Base-by-base conservation (phyloP, 495 filamentous ascomycete species). In the Penicillium lagena region DNA sequence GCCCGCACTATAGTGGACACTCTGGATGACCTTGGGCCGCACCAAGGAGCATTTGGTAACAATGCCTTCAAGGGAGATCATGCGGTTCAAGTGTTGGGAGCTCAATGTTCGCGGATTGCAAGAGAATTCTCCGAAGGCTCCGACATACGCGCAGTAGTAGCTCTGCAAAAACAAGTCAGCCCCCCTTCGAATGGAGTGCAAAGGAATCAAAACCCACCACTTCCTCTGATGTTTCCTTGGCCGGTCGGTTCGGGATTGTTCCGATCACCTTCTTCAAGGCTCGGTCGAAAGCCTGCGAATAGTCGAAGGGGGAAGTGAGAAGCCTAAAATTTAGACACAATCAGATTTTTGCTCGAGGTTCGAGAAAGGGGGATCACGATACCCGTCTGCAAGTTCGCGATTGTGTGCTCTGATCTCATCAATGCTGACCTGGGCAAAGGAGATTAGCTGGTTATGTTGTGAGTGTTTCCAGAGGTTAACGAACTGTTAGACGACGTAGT, bases 51-150 rank as follows among this genome's bases (percentile, higher is more conserved):
- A 94, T 68, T 91, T 87, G 14, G 93, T 97, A 28, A 97, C 93
- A 63, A 99, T 99, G 30, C 93, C 93, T 65, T 99, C 93, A 50
- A 99, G 79, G 2, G 90, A 96, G 12, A 99, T 84, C 87, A 96
- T 96, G 50, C 82, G 87, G 63, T 97, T 97, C 43, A 99, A 75
- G 57, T 91, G 89, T 29, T 76, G 73, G 1, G 90, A 95, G 35
- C 87, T 85, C 13, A 99, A 66, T 6, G 93, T 97, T 55, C 93
- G 80, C 39, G 93, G 93, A 59, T 96, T 99, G 78, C 89, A 95
- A 35, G 90, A 78, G 59, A 85, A 90, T 60, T 96, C 87, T 43
- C 93, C 93, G 58, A 99, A 98, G 53, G 88, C 93, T 47, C 93
- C 93, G 42, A 89, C 79, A 64, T 87, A 95, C 17, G 94, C 94